Conservation (phyloP, 1,284 basidiomycete genomes). For the Irpex sp. region DNA sequence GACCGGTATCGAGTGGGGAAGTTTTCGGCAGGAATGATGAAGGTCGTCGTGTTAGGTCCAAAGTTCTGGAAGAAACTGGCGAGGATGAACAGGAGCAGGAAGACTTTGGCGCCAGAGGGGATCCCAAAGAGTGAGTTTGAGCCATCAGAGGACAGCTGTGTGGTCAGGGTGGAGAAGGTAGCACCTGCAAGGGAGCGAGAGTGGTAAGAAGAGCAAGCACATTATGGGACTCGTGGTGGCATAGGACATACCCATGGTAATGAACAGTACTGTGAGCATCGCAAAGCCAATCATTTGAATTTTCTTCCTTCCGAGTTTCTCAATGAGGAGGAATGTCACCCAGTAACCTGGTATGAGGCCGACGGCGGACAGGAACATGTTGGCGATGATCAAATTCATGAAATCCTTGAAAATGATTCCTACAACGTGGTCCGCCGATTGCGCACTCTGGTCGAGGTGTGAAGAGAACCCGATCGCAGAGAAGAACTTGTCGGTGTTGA, state of each 20-base stretch:
- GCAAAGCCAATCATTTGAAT: conserved; percentile 44
- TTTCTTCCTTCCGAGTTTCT: conserved; percentile 25
- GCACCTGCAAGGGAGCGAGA: too few relatives aligned
- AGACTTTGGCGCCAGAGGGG: conserved; percentile 34
- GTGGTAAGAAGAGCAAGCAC: neutral
- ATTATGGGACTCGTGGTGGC: conserved; percentile 34
- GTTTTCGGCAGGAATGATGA: conserved; percentile 64
- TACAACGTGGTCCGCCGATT: neutral
- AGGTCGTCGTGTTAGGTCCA: conserved; percentile 76
- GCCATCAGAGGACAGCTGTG: too few relatives aligned
- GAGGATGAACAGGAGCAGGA: conserved; percentile 63
- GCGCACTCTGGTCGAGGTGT: neutral
- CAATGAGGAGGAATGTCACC: conserved; percentile 25
- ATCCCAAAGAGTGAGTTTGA: conserved; percentile 2
- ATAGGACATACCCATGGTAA: conserved; percentile 39
- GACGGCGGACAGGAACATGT: conserved; percentile 25
- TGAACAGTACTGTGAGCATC: conserved; percentile 49
- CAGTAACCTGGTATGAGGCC: conserved; percentile 29
- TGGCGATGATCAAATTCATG: conserved; percentile 23
- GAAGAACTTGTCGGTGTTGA: conserved; percentile 72
- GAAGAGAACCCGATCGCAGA: conserved; percentile 46
- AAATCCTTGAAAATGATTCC: conserved; percentile 26
- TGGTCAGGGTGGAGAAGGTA: too few relatives aligned
- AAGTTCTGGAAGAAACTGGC: conserved; percentile 55
- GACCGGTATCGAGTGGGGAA: conserved; percentile 76